These are phyloP conservation scores for Botrytis byssoidea DNA, from an alignment of 2,329 filamentous ascomycete species.

Conservation along the genomic window DNA sequence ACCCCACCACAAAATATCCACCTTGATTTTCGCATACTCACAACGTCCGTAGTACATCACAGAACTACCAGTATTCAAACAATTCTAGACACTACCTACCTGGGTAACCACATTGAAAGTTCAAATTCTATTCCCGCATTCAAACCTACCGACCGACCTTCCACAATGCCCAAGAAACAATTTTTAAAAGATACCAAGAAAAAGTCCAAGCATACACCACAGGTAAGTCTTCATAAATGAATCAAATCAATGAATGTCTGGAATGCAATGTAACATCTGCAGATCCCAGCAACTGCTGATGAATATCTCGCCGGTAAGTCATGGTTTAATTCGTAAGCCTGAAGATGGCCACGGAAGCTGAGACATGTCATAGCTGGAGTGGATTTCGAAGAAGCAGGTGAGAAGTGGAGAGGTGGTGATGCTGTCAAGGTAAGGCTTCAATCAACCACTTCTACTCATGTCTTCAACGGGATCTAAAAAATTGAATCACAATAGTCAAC, in stretches of 20 bases:
- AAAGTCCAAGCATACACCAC: constrained; percentile 35
- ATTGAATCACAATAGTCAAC: constrained; percentile 35
- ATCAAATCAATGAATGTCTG: background rate
- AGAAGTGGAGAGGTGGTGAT: constrained; percentile 73
- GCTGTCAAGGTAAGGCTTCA: constrained; percentile 51
- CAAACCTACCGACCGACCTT: background rate
- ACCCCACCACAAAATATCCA: constrained; percentile 4
- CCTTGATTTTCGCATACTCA: background rate
- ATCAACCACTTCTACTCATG: background rate
- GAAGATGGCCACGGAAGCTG: constrained; percentile 16
- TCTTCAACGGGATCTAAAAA: constrained; percentile 13
- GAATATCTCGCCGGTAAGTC: constrained; percentile 61
- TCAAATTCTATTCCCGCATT: background rate
- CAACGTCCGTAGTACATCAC: background rate
- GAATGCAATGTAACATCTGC: background rate
- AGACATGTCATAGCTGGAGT: constrained; percentile 53
- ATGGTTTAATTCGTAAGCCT: background rate
- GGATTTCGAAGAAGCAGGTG: constrained; percentile 67
- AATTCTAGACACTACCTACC: background rate
- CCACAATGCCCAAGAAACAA: constrained; percentile 38
- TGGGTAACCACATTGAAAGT: background rate
- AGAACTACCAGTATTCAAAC: background rate
- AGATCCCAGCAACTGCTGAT: constrained; percentile 61
- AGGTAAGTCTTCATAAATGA: constrained; percentile 27
- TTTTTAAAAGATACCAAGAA: constrained; percentile 45